phyloP scores from a whole-genome alignment of 495 filamentous ascomycete species.

The Zalerion maritima region DNA sequence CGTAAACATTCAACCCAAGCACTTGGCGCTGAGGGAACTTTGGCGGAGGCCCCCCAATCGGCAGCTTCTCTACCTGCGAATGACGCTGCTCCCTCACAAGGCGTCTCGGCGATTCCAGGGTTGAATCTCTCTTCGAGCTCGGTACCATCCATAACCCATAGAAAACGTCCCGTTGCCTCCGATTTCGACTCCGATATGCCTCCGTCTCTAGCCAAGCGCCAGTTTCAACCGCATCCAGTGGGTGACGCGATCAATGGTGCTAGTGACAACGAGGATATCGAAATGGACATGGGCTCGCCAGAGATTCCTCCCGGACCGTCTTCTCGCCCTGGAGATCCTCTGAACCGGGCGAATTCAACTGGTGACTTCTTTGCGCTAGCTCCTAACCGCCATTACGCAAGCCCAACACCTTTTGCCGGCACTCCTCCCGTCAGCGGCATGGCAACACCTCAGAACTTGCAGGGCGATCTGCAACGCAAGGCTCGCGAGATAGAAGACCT shows the following conservation, averaged over 20 bases:
- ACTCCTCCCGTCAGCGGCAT: slow-evolving; percentile 20
- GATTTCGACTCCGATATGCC: slow-evolving; percentile 55
- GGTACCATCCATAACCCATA: slow-evolving; percentile 15
- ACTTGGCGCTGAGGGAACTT: background rate
- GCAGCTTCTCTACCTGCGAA: slow-evolving; percentile 2
- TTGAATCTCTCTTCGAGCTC: slow-evolving; percentile 1
- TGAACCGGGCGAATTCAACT: slow-evolving; percentile 14
- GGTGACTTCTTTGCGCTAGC: slow-evolving; percentile 32
- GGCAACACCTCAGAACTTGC: slow-evolving; percentile 9
- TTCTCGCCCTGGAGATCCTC: background rate
- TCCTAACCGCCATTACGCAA: slow-evolving; percentile 21
- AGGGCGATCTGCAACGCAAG: slow-evolving; percentile 47
- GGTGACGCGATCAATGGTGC: slow-evolving; percentile 55
- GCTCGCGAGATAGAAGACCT: slow-evolving; percentile 59
- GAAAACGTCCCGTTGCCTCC: slow-evolving; percentile 75
- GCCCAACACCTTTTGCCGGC: slow-evolving; percentile 18
- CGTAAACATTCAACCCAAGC: slow-evolving; percentile 5
- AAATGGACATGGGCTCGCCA: slow-evolving; percentile 36
- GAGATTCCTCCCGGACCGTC: slow-evolving; percentile 3
- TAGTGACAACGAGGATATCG: slow-evolving; percentile 40
- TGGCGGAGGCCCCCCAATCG: slow-evolving; percentile 4
- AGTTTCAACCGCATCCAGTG: slow-evolving; percentile 39
- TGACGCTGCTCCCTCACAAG: no score
- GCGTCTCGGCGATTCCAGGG: background rate
- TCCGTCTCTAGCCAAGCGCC: slow-evolving; percentile 40